Percentiles rank a stretch among this genome's conserved stretches.
These are phyloP conservation scores for Cryphonectria radicalis DNA, from an alignment of 2,329 filamentous ascomycete species.

Conservation along the genomic window DNA sequence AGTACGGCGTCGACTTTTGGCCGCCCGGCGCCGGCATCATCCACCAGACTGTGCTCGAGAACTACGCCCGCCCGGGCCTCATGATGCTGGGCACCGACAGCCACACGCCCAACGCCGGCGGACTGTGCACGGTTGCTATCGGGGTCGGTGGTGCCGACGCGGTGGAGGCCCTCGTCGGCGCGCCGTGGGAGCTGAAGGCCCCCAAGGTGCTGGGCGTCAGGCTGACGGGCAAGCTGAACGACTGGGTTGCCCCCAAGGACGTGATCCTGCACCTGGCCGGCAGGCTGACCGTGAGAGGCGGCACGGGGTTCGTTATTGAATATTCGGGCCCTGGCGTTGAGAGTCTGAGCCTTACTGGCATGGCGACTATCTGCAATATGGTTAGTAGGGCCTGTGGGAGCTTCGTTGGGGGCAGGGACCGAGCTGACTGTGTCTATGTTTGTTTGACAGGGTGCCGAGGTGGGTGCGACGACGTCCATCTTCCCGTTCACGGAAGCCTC, in stretches of 20 bases:
- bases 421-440: neutral
- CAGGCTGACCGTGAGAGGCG: slow-evolving; percentile 87
- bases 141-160: slow-evolving; percentile 97
- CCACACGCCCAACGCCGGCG: slow-evolving; percentile 97
- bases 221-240: slow-evolving; percentile 80
- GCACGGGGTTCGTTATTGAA: slow-evolving; percentile 93
- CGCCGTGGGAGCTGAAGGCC: slow-evolving; percentile 96
- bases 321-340: slow-evolving; percentile 91
- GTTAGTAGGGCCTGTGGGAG: slow-evolving; percentile 36
- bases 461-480: slow-evolving; percentile 92
- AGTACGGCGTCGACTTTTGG: slow-evolving; percentile 96
- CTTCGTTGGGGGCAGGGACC: neutral
- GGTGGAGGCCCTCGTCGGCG: slow-evolving; percentile 93
- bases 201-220: slow-evolving; percentile 87
- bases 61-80: slow-evolving; percentile 93
- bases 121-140: slow-evolving; percentile 90
- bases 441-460: slow-evolving; percentile 63
- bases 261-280: slow-evolving; percentile 90
- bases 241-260: slow-evolving; percentile 95
- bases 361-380: slow-evolving; percentile 93
- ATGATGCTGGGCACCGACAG: slow-evolving; percentile 99
- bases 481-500: slow-evolving; percentile 91
- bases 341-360: slow-evolving; percentile 87
- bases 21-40: slow-evolving; percentile 93
- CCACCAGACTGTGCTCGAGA: slow-evolving; percentile 96